Evolutionary conservation across 2,329 filamentous ascomycete species (phyloP), one percentile per base, ranked within the genome.

Genomic region (Hypoxylon sp.): DNA sequence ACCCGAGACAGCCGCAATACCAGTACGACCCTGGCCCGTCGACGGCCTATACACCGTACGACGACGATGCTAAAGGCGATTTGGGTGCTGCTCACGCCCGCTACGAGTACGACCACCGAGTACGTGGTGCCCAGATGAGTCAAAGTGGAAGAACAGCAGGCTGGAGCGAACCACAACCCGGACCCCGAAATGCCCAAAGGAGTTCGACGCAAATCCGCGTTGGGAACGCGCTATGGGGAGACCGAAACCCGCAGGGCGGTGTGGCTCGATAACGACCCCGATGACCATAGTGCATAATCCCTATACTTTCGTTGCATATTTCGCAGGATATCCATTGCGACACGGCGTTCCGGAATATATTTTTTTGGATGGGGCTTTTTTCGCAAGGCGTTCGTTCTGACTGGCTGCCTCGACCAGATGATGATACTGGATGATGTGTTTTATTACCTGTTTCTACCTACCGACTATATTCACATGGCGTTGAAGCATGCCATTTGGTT

Each of bases 201-300:
- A 71, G 70, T 47, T 70, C 73, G 20, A 74, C 74, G 47, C 75
- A 77, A 65, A 59, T 74, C 43, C 71, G 59, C 17, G 62, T 77
- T 13, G 75, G 74, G 6, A 73, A 74, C 46, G 76, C 75, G 22
- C 57, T 78, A 5, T 78, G 76, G 76, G 76, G 75, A 19, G 61
- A 71, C 41, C 67, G 57, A 34, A 54, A 30, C 37, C 57, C 44
- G n/a, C 68, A 15, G 30, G 61, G 62, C n/a, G 59, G 54, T 44
- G 56, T 56, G 7, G 56, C 46, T 44, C 60, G 48, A 59, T 28
- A 20, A 19, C 10, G 26, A 24, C 11, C 41, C 30, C 57, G 39
- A 22, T 44, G 47, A 32, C 15, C 15, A 39, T 46, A 19, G 51
- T 44, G 34, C 30, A 60, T 48, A 44, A 20, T 50, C 52, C 24